Conservation (phyloP, 106 monocot species). For the Apostasia ramifera region DNA sequence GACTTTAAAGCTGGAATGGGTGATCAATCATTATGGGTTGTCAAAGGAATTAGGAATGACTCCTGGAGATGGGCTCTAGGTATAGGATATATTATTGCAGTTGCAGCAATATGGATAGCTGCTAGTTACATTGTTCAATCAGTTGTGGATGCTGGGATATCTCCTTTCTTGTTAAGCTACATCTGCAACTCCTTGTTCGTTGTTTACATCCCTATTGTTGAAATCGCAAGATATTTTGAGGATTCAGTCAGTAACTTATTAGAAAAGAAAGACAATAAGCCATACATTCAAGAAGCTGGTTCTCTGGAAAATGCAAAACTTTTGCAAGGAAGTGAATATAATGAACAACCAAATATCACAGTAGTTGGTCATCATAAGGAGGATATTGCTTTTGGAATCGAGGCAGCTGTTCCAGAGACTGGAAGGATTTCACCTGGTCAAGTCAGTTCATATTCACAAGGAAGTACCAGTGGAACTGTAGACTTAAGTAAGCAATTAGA, state of each 20-base stretch:
- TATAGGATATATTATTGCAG: slow-evolving; percentile 65
- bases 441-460: not conserved
- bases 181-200: slow-evolving; percentile 90
- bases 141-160: slow-evolving; percentile 81
- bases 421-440: slow-evolving; percentile 5
- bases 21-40: slow-evolving; percentile 4
- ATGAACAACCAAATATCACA: not conserved
- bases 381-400: slow-evolving; percentile 6
- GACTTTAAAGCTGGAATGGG: not conserved
- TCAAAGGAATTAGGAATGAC: slow-evolving; percentile 8
- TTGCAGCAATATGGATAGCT: slow-evolving; percentile 87
- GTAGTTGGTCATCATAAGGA: not conserved
- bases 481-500: slow-evolving; percentile 14
- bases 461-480: not conserved
- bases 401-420: not conserved
- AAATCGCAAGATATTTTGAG: slow-evolving; percentile 52
- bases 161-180: slow-evolving; percentile 88
- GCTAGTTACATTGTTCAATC: slow-evolving; percentile 93
- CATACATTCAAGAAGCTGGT: slow-evolving; percentile 4
- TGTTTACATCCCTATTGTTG: slow-evolving; percentile 78
- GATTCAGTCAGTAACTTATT: slow-evolving; percentile 31
- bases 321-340: slow-evolving; percentile 18
- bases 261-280: slow-evolving; percentile 14
- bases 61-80: slow-evolving; percentile 73
- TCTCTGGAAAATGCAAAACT: slow-evolving; percentile 51